Evolutionary conservation across 2,329 filamentous ascomycete genomes (phyloP).

Genomic region (Dothidotthia symphoricarpi): DNA sequence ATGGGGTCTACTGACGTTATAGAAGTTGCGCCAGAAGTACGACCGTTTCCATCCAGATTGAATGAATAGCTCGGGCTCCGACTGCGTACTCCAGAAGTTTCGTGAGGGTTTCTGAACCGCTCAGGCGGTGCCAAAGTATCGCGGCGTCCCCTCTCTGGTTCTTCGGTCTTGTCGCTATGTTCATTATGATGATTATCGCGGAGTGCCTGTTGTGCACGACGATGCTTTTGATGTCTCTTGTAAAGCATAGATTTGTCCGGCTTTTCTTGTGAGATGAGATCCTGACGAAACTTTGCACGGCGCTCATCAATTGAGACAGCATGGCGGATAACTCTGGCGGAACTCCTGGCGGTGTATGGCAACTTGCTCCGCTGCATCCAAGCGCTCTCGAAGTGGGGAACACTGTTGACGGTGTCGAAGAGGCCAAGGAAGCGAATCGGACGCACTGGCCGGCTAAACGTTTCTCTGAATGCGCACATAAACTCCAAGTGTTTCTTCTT

Average conservation of each 20-base stretch:
- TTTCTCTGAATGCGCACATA: conserved; percentile 78
- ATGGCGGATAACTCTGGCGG: conserved; percentile 62
- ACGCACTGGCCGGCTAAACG: conserved; percentile 72
- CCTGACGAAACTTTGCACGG: conserved; percentile 69
- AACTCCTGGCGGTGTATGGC: conserved; percentile 61
- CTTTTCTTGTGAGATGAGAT: conserved; percentile 57
- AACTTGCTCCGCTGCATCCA: conserved; percentile 79
- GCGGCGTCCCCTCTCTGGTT: conserved; percentile 18
- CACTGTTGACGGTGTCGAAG: conserved; percentile 80
- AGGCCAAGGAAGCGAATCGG: conserved; percentile 74
- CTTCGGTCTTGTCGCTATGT: conserved; percentile 9
- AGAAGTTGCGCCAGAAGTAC: conserved; percentile 25
- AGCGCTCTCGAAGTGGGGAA: conserved; percentile 70
- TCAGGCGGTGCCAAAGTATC: conserved; percentile 31
- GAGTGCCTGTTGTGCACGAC: conserved; percentile 17
- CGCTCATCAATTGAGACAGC: conserved; percentile 70
- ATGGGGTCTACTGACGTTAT: conserved; percentile 32
- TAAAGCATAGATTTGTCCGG: conserved; percentile 30
- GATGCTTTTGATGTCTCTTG: conserved; percentile 27
- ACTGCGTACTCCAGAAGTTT: conserved; percentile 35
- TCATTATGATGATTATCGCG: conserved; percentile 5
- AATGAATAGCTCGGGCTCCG: conserved; percentile 31
- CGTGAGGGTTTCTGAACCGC: conserved; percentile 34
- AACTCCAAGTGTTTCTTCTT: conserved; percentile 67
- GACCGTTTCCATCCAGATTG: conserved; percentile 7